Conservation (phyloP, 2,329 filamentous ascomycete genomes). For the Plenodomus tracheiphilus region DNA sequence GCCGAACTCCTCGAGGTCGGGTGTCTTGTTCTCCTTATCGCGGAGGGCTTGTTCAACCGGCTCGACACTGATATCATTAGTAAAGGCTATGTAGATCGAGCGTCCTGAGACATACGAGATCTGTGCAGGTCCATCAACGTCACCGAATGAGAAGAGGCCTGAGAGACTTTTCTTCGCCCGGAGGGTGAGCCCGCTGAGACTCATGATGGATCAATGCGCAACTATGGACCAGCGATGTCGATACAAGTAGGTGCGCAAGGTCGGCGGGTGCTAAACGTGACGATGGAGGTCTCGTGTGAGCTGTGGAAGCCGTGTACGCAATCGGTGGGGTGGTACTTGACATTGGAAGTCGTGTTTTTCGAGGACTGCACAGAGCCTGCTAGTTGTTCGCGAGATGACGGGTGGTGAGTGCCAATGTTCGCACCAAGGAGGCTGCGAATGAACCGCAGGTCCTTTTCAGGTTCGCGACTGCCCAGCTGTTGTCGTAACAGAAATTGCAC, state of each 20-base stretch:
- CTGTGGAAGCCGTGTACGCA: not conserved
- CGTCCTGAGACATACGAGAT: not conserved
- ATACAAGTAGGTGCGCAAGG: not conserved
- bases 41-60: not conserved
- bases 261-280: not conserved
- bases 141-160: conserved; percentile 26
- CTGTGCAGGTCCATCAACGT: conserved; percentile 4
- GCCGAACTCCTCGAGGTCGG: conserved; percentile 20
- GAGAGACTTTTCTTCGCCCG: conserved; percentile 37
- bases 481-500: too few species aligned
- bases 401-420: too few species aligned
- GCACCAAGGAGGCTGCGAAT: too few species aligned
- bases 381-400: not conserved
- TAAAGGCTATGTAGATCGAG: not conserved
- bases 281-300: not conserved
- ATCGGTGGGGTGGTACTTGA: conserved; percentile 3
- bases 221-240: conserved; percentile 3
- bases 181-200: conserved; percentile 29
- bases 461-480: too few species aligned
- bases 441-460: too few species aligned
- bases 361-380: conserved; percentile 1
- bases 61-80: conserved; percentile 5
- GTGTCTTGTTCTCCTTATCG: conserved; percentile 11
- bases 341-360: conserved; percentile 10
- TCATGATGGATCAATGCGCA: conserved; percentile 23